Evolutionary conservation across 2,329 filamentous ascomycete species (phyloP), one percentile per base, ranked within the genome.

Genomic region (Aspergillus uvarum): DNA sequence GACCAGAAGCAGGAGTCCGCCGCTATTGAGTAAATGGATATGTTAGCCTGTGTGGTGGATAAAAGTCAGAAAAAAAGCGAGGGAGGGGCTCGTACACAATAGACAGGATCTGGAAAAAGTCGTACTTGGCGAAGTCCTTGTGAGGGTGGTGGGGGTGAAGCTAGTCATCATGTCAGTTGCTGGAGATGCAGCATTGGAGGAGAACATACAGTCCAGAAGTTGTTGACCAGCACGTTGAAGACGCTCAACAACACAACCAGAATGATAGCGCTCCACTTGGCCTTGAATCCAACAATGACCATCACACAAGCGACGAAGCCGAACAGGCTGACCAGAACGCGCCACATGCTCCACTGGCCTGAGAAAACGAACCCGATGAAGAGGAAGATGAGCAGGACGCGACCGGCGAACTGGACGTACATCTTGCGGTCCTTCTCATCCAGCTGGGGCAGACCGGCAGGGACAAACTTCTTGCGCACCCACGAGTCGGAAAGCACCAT

Each of bases 51-150:
- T 24, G 22, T 11, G 7, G 47, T 19, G n/a, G 32, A 16, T 2
- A 2, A 11, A 35, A 35, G 26, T 35, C 32, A 5, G n/a, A 48
- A 22, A 2, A 47, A 21, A 14, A 11, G 26, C 24, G 11, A 11
- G 24, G 16, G 22, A 31, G 24, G 22, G 47, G 4, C 54, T 81
- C 84, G 77, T 85, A 87, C 84, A 98, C 94, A 76, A 99, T 99
- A 55, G 95, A 99, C 58, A 99, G 85, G 71, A 98, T 97, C 83
- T 99, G 95, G 88, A 99, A 99, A 85, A 99, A 99, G 78, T 99
- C 95, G 86, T 99, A 99, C 82, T 99, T 99, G 83, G 95, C 95
- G 76, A 99, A 99, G 80, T 99, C 95, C 87, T 98, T 98, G 85
- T 98, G 94, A 52, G 95, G 95, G 83, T 99, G 95, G 82, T 96